Conservation (phyloP, 306 rosid species). For the Rubus idaeus region DNA sequence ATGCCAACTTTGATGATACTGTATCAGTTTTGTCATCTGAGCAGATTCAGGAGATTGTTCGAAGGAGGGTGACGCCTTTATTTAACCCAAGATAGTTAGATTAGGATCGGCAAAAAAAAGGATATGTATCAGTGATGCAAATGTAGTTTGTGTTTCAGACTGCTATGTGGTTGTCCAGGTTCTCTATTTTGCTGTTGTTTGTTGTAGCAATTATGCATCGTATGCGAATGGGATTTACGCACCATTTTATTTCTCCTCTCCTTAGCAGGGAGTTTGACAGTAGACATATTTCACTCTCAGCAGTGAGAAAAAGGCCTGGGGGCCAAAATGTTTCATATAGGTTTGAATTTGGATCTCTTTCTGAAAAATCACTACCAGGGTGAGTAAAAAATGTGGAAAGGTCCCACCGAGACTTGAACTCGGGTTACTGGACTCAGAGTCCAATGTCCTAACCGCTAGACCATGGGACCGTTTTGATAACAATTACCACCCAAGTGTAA, state of each 20-base stretch:
- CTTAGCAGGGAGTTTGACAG: too few relatives aligned
- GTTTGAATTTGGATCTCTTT: too few relatives aligned
- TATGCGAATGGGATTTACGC: background rate
- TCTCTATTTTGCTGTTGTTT: background rate
- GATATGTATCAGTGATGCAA: background rate
- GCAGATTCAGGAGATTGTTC: slow-evolving; percentile 64
- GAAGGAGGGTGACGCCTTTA: slow-evolving; percentile 54
- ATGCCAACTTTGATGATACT: slow-evolving; percentile 48
- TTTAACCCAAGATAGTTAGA: slow-evolving; percentile 46
- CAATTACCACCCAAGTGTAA: too few relatives aligned
- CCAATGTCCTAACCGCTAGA: slow-evolving; percentile 21
- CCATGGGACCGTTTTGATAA: background rate
- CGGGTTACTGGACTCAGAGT: slow-evolving; percentile 9
- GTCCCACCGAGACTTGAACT: slow-evolving; percentile 20
- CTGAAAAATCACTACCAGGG: too few relatives aligned
- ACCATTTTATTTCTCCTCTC: too few relatives aligned
- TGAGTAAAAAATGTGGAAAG: background rate
- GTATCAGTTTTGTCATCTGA: slow-evolving; percentile 55
- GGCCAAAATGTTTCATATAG: too few relatives aligned
- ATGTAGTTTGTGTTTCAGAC: background rate
- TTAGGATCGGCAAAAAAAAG: background rate
- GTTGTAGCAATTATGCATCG: background rate
- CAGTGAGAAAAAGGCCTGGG: too few relatives aligned
- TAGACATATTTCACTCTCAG: too few relatives aligned
- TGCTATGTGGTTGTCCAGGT: background rate